These are phyloP conservation scores for Triglochin maritima DNA, from an alignment of 106 monocot genomes.

Conservation along the genomic window DNA sequence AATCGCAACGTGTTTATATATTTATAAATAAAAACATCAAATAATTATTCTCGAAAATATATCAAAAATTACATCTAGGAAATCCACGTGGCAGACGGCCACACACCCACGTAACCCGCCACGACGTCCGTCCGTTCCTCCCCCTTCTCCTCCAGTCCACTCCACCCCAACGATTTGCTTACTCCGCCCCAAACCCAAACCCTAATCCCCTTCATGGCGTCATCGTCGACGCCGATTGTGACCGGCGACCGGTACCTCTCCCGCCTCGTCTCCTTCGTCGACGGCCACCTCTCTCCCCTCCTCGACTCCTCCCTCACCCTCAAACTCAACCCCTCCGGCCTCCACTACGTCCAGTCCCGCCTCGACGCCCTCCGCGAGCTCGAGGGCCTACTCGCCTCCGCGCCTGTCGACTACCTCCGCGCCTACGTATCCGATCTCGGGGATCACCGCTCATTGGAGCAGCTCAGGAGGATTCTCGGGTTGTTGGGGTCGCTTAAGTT, in stretches of 20 bases:
- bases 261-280: constrained; percentile 53
- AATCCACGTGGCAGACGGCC: no score
- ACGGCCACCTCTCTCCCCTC: constrained; percentile 43
- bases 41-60: background rate
- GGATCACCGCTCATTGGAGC: constrained; percentile 94
- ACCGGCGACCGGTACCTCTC: constrained; percentile 94
- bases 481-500: constrained; percentile 72
- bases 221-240: constrained; percentile 38
- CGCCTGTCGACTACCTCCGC: constrained; percentile 92
- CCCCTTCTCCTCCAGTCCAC: background rate
- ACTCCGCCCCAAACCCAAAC: background rate
- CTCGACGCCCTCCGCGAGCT: constrained; percentile 76
- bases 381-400: constrained; percentile 49
- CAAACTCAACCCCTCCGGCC: constrained; percentile 85
- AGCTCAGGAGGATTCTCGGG: constrained; percentile 66
- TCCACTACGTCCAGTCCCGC: constrained; percentile 86
- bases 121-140: background rate
- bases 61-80: no score
- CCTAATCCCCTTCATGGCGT: background rate
- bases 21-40: background rate
- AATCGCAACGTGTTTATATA: background rate
- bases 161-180: no score
- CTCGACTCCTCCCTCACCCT: constrained; percentile 68
- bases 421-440: constrained; percentile 95
- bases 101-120: background rate